A percentile compares a stretch with the other conserved stretches of the same genome.
phyloP scores from a whole-genome alignment of 805 yeast species.

The Candida argentea region DNA sequence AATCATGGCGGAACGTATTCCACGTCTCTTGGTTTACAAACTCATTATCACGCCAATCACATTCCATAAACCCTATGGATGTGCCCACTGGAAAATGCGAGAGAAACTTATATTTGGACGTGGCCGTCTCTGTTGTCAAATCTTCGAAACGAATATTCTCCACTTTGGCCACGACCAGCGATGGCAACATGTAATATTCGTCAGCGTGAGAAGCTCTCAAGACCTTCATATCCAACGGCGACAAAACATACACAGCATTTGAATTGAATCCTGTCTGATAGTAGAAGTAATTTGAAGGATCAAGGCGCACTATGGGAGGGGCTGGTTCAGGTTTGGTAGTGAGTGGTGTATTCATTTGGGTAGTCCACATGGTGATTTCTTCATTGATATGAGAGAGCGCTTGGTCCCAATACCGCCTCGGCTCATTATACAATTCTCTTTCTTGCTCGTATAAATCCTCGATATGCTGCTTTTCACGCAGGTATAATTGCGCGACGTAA shows the following conservation, averaged over 20 bases:
- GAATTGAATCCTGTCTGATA: conserved; percentile 73
- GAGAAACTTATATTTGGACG: conserved; percentile 59
- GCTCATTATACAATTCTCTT: conserved; percentile 55
- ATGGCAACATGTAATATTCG: conserved; percentile 58
- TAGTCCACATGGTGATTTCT: conserved; percentile 29
- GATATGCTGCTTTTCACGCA: conserved; percentile 49
- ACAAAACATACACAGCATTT: conserved; percentile 50
- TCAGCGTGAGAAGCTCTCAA: conserved; percentile 49
- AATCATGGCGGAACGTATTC: conserved; percentile 42
- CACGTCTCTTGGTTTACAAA: conserved; percentile 22
- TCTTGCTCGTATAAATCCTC: conserved; percentile 35
- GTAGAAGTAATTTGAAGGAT: conserved; percentile 45
- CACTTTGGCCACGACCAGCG: conserved; percentile 46
- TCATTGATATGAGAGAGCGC: conserved; percentile 49
- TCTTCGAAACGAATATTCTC: conserved; percentile 65
- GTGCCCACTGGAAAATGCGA: conserved; percentile 82
- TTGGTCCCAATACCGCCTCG: conserved; percentile 39
- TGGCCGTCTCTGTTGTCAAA: conserved; percentile 47
- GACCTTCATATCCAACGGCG: conserved; percentile 73
- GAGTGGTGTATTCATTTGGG: conserved; percentile 3
- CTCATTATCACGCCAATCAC: conserved; percentile 57
- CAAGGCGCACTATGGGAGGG: conserved; percentile 13
- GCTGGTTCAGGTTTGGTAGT: conserved; percentile 6
- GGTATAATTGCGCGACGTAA: conserved; percentile 45
- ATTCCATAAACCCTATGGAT: conserved; percentile 70